Base-by-base conservation (phyloP, 805 yeast species). In the Yarrowia sp. region DNA sequence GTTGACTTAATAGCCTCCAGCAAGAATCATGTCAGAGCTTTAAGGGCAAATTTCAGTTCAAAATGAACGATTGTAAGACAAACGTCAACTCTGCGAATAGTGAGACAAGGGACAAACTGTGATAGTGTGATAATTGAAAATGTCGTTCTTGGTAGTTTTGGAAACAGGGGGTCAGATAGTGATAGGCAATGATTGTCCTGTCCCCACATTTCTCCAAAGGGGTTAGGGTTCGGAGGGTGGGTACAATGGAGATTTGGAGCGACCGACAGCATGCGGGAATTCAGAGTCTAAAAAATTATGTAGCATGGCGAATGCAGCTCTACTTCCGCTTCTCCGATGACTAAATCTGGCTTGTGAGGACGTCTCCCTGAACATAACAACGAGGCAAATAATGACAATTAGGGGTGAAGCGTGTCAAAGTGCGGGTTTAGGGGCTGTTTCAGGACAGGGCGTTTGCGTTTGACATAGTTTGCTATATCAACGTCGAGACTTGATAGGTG, bases 51-150 rank as follows among this genome's bases (percentile, higher is more conserved):
- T 43, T 12, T 43, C 24, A 7, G 48, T 44, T 44, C 10, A 30
- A 17, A 28, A 19, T 46, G 36, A 22, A 26, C 52, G 36, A 6
- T 26, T 44, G 9, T 44, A 22, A 4, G 24, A 28, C 22, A 46
- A 12, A 10, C 43, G 10, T 21, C 40, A 36, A 33, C 36, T 33
- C 12, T 33, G 32, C 4, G 48, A 8, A 16, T 11, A 2, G n/a
- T 48, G 38, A 48, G 38, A 48, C 54, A 48, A 32, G 54, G 54
- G 52, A 24, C 24, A 46, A 46, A 46, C 52, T 28, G 36, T 17
- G 52, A 46, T 46, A 46, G 11, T 3, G 16, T 4, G 46, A 22
- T 41, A 41, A 41, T 30, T 16, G 19, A 40, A 40, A 36, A 36
- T n/a, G n/a, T n/a, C n/a, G n/a, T n/a, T n/a, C n/a, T n/a, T n/a